These are phyloP conservation scores for Coprinopsis cinerea DNA, from an alignment of 768 basidiomycete species.

Conservation along the genomic window DNA sequence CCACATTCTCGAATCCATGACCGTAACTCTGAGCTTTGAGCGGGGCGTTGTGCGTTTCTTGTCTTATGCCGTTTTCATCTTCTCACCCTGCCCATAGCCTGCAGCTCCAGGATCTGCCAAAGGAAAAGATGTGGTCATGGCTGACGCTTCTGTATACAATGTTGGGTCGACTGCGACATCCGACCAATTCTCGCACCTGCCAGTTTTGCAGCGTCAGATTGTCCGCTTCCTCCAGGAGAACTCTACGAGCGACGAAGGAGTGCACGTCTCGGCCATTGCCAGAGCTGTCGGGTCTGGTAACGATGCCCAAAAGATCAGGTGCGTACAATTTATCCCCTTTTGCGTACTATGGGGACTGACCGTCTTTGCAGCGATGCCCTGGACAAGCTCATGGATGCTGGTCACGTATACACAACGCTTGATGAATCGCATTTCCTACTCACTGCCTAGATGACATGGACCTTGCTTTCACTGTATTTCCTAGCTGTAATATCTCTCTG, in stretches of 20 bases:
- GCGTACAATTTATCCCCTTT: constrained; percentile 11
- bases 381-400: constrained; percentile 74
- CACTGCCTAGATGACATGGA: constrained; percentile 20
- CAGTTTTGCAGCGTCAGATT: constrained; percentile 56
- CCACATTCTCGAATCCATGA: constrained; percentile 73
- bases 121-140: constrained; percentile 14
- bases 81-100: constrained; percentile 21
- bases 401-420: constrained; percentile 71
- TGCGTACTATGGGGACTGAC: not conserved
- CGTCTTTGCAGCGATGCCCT: constrained; percentile 52
- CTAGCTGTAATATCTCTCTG: not conserved
- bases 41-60: constrained; percentile 51
- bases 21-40: constrained; percentile 58
- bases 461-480: not conserved
- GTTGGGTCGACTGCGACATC: constrained; percentile 24
- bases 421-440: constrained; percentile 77
- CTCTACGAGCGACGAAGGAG: constrained; percentile 49
- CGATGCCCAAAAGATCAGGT: constrained; percentile 63
- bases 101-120: constrained; percentile 21
- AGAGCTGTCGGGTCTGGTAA: constrained; percentile 47
- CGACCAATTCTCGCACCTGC: constrained; percentile 51
- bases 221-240: constrained; percentile 57
- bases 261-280: constrained; percentile 69
- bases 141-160: constrained; percentile 36
- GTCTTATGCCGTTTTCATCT: not conserved